Percentiles rank a stretch among this genome's conserved stretches.
Conservation (phyloP, 2,329 filamentous ascomycete genomes). For the Cytospora piceae region DNA sequence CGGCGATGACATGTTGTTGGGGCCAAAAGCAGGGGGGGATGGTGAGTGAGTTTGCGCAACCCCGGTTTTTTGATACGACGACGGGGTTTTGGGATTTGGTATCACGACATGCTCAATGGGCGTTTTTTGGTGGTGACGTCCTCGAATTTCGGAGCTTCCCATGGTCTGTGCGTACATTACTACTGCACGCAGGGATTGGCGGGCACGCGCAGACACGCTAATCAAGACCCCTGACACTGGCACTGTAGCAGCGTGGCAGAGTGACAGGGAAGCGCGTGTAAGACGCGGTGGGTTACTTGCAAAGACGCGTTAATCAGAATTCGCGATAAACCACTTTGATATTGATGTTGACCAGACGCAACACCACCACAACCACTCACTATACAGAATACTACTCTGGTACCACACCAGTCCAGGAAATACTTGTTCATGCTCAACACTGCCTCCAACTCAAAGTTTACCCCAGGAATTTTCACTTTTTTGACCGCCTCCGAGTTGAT, state of each 20-base stretch:
- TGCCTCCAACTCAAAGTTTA: neutral
- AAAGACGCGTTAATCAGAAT: conserved; percentile 28
- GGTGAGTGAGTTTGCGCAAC: neutral
- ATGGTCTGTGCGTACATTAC: conserved; percentile 29
- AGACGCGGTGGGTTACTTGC: conserved; percentile 26
- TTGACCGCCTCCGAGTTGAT: neutral
- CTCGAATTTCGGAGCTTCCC: conserved; percentile 8
- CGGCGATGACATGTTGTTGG: conserved; percentile 22
- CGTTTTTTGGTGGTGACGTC: conserved; percentile 2
- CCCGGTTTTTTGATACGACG: neutral
- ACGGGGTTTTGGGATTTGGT: neutral
- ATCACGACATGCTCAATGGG: neutral
- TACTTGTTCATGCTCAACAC: neutral
- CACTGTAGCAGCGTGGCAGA: neutral
- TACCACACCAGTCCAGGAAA: conserved; percentile 11
- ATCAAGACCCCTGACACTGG: neutral
- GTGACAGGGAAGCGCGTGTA: conserved; percentile 25
- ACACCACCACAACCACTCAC: conserved; percentile 19
- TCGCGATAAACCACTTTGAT: conserved; percentile 25
- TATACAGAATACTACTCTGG: conserved; percentile 13
- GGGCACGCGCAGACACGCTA: conserved; percentile 1
- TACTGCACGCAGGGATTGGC: conserved; percentile 21
- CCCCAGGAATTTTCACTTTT: neutral
- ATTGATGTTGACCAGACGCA: conserved; percentile 8
- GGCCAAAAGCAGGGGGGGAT: neutral